Percentiles rank a stretch among this genome's conserved stretches.
These are phyloP conservation scores for Pilobolus umbonatus DNA, from an alignment of 192 early-diverging fungal species.

Conservation along the genomic window DNA sequence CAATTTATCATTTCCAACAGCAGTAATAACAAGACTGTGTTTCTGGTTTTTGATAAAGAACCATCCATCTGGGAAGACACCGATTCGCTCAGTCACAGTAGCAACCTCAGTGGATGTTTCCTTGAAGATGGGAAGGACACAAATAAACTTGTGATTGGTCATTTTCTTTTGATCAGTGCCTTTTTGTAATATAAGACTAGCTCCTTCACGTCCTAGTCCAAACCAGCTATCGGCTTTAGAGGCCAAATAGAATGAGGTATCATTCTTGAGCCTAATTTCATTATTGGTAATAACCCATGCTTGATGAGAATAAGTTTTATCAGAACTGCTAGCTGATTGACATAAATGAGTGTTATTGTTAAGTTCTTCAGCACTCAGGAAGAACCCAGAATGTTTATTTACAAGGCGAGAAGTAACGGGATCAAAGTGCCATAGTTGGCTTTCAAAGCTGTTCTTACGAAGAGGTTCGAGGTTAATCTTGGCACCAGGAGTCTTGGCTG, in stretches of 20 bases:
- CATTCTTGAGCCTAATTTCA: slow-evolving; percentile 14
- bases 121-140: slow-evolving; percentile 26
- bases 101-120: slow-evolving; percentile 1
- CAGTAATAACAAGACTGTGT: slow-evolving; percentile 23
- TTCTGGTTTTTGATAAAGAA: slow-evolving; percentile 37
- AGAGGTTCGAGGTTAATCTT: slow-evolving; percentile 16
- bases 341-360: slow-evolving; percentile 10
- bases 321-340: slow-evolving; percentile 3
- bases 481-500: not conserved
- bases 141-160: slow-evolving; percentile 8
- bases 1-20: slow-evolving; percentile 19
- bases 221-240: slow-evolving; percentile 30
- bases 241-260: slow-evolving; percentile 1
- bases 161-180: slow-evolving; percentile 1
- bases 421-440: slow-evolving; percentile 27
- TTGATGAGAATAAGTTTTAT: not conserved
- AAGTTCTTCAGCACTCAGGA: slow-evolving; percentile 18
- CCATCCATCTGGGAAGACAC: slow-evolving; percentile 31
- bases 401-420: not conserved
- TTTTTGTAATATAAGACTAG: slow-evolving; percentile 16
- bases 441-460: slow-evolving; percentile 17
- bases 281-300: slow-evolving; percentile 9
- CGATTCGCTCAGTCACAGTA: slow-evolving; percentile 1
- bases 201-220: slow-evolving; percentile 16
- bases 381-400: slow-evolving; percentile 21